Base-by-base conservation (phyloP, 176 grass and related monocot species). In the Raddia distichophylla region DNA sequence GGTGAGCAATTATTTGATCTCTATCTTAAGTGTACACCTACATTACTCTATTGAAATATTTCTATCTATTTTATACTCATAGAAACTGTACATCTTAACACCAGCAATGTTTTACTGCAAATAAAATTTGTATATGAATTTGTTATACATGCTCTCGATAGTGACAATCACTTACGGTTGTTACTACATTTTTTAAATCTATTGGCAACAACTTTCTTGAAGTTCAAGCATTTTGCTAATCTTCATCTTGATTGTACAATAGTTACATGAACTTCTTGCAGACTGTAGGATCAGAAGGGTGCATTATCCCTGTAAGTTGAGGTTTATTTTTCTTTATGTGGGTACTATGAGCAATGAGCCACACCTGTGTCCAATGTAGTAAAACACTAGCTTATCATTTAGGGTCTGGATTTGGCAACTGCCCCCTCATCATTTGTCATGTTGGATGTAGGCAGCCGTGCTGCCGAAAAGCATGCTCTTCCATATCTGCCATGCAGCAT, bases 1-100 rank as follows among this genome's bases (percentile, higher is more conserved):
- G 90, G 96, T 95, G 66, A 91, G 76, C 18, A 71, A 57, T 75
- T 22, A 45, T 37, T 64, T 83, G 20, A 55, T 74, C 51, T 45
- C 20, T 63, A 6, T 61, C 19, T 8, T 13, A 16, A 45, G 16
- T 72, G 22, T 69, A 3, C 68, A n/a, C 61, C 17, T 15, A 33
- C 27, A 58, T 34, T 78, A 14, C 10, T 60, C 20, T 59, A 19
- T 33, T 45, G 37, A 40, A 40, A 40, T 40, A 40, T 40, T 40
- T 40, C 37, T 40, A 40, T 40, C 37, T 40, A 2, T 40, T 40
- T 40, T 40, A 40, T 40, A 40, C 37, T 51, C 57, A 82, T 73
- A 82, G 22, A 82, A 60, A 22, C 35, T 49, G 44, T 71, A 71
- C 8, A 71, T 71, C 18, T 58, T 67, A 46, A 12, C 19, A 71